Percentiles rank a stretch among this genome's conserved stretches.
Evolutionary conservation across 1,139 yeast genomes (phyloP).

Genomic region (Hyphopichia fennica): DNA sequence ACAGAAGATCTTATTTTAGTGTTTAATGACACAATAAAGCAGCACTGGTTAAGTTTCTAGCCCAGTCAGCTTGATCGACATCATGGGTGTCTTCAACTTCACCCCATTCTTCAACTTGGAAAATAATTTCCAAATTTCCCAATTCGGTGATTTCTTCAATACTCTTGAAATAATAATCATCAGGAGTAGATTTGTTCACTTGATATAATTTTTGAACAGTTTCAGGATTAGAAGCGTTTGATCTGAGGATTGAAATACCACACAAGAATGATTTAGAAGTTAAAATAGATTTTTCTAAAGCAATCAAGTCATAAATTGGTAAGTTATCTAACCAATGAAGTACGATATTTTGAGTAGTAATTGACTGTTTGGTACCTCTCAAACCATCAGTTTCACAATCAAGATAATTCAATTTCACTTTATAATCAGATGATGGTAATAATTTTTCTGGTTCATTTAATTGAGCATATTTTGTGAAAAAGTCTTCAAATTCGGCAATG

Average conservation of each 20-base stretch:
- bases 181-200: slow-evolving; percentile 27
- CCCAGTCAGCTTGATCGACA: slow-evolving; percentile 86
- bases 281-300: slow-evolving; percentile 83
- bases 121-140: slow-evolving; percentile 78
- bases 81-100: slow-evolving; percentile 99
- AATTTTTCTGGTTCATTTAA: slow-evolving; percentile 20
- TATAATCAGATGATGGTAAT: slow-evolving; percentile 22
- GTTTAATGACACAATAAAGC: slow-evolving; percentile 50
- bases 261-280: slow-evolving; percentile 84
- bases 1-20: too few species aligned
- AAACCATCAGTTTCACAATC: slow-evolving; percentile 83
- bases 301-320: slow-evolving; percentile 75
- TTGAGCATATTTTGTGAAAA: slow-evolving; percentile 49
- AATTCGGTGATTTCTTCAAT: slow-evolving; percentile 75
- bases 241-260: slow-evolving; percentile 53
- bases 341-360: slow-evolving; percentile 62
- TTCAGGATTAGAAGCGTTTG: slow-evolving; percentile 29
- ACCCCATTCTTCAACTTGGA: slow-evolving; percentile 92
- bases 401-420: slow-evolving; percentile 49
- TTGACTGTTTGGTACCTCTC: slow-evolving; percentile 72
- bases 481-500: slow-evolving; percentile 62
- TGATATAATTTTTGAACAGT: slow-evolving; percentile 30
- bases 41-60: slow-evolving; percentile 80
- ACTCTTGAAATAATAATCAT: slow-evolving; percentile 33
- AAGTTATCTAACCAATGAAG: slow-evolving; percentile 62